Evolutionary conservation across 164 flowering plant genomes (phyloP), one percentile per base, ranked within the genome.

Genomic region (Tetrastigma voinierianum): DNA sequence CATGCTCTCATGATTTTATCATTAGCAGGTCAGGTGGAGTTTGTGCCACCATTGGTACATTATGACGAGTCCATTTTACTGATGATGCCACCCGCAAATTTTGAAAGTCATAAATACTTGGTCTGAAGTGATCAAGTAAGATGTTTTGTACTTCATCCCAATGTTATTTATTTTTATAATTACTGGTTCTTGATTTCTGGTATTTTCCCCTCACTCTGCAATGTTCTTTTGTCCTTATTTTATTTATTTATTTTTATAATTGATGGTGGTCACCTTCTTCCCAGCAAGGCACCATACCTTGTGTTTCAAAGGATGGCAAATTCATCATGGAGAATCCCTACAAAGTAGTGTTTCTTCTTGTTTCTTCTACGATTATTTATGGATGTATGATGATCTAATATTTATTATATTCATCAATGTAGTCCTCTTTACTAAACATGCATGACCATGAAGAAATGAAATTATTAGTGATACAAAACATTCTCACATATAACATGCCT

Each of bases 221-320:
- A 43, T 57, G 49, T 55, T 66, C 45, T 15, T 46, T 16, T 45
- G 25, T 43, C 44, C 46, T 57, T 14, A 48, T 62, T 19, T 56
- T 32, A 2, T 46, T 13, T 20, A 17, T 23, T 57, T 49, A 20
- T 17, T 46, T 63, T 60, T 57, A 63, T 21, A 46, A 60, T 43
- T 32, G 43, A 56, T 78, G 66, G 83, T 93, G 99, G 80, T 96
- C 45, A 96, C 95, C 64, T 96, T 96, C 83, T 96, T 96, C 78
- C 78, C 89, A 84, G 80, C 99, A 96, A 74, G 99, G 99, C n/a
- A 93, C 97, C n/a, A 83, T 96, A 61, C 99, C 99, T 70, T 93
- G 99, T 74, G 76, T 96, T 64, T 87, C 96, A 17, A 86, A 84
- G 72, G 97, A 96, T 80, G 96, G 98, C 20, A 90, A 90, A 83